Conservation (phyloP, 1,139 yeast species). For the Taphrina sp. region DNA sequence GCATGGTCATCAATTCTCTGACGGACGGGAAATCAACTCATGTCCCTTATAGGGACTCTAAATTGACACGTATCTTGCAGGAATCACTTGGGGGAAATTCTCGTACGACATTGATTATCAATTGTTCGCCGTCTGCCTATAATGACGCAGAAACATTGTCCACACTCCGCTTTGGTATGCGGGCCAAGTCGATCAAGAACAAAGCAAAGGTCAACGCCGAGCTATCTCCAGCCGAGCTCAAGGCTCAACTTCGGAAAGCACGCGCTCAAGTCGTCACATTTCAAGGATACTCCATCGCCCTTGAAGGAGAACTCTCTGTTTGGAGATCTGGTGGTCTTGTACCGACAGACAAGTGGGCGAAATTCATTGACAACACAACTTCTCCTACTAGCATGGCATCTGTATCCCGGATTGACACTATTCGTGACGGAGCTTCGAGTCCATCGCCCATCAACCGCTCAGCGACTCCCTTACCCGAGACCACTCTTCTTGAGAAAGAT, state of each 20-base stretch:
- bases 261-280: slow-evolving; percentile 53
- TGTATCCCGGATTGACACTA: slow-evolving; percentile 26
- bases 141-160: slow-evolving; percentile 72
- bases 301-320: slow-evolving; percentile 54
- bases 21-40: slow-evolving; percentile 68
- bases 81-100: slow-evolving; percentile 88
- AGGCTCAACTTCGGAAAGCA: slow-evolving; percentile 53
- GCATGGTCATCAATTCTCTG: slow-evolving; percentile 75
- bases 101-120: slow-evolving; percentile 72
- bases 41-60: slow-evolving; percentile 79
- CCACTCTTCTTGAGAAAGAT: slow-evolving; percentile 35
- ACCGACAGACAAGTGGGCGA: slow-evolving; percentile 45
- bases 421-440: slow-evolving; percentile 13
- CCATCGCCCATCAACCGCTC: slow-evolving; percentile 22
- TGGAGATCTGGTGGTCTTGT: slow-evolving; percentile 53
- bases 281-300: slow-evolving; percentile 49
- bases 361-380: background rate
- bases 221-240: slow-evolving; percentile 57
- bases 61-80: slow-evolving; percentile 75
- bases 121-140: slow-evolving; percentile 66
- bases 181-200: slow-evolving; percentile 73
- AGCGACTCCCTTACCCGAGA: slow-evolving; percentile 30
- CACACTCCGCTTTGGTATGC: slow-evolving; percentile 73
- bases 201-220: slow-evolving; percentile 69
- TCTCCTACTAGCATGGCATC: slow-evolving; percentile 11